These are phyloP conservation scores for Leccinum fuscescens DNA, from an alignment of 1,284 basidiomycete genomes.

Conservation along the genomic window DNA sequence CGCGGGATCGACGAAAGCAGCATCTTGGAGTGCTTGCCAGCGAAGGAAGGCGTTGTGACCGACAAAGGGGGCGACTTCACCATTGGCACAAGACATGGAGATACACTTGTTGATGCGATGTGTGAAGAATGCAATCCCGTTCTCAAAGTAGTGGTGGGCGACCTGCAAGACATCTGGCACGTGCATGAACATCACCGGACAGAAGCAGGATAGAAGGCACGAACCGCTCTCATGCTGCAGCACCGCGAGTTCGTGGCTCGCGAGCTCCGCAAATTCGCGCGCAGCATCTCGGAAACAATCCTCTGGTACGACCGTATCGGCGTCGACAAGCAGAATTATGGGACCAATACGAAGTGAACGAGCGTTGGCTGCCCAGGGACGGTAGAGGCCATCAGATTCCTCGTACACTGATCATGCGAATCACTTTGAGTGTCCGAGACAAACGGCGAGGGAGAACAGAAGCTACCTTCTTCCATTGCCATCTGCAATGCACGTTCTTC, in stretches of 20 bases:
- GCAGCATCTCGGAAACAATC: conserved; percentile 86
- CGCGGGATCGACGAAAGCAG: conserved; percentile 60
- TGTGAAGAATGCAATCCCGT: conserved; percentile 82
- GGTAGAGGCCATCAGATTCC: conserved; percentile 51
- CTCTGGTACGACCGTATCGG: conserved; percentile 83
- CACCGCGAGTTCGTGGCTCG: conserved; percentile 64
- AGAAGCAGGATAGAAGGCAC: conserved; percentile 16
- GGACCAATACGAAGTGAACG: conserved; percentile 21
- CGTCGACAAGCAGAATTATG: conserved; percentile 45
- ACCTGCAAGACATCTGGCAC: conserved; percentile 78
- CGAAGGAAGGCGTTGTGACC: conserved; percentile 88
- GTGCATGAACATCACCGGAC: conserved; percentile 9
- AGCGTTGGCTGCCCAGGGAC: conserved; percentile 66
- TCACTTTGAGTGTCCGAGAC: not conserved
- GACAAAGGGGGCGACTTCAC: conserved; percentile 83
- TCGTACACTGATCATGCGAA: conserved; percentile 40
- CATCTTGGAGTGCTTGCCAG: conserved; percentile 83
- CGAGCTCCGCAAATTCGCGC: conserved; percentile 71
- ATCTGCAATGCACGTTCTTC: conserved; percentile 67
- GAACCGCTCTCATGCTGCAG: conserved; percentile 78
- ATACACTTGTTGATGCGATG: conserved; percentile 76
- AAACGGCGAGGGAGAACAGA: not conserved
- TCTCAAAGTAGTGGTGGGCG: conserved; percentile 83
- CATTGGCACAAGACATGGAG: conserved; percentile 72
- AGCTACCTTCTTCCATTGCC: conserved; percentile 61